Evolutionary conservation across 805 yeast genomes (phyloP).

Genomic region (Monosporozyma yasuniensis): DNA sequence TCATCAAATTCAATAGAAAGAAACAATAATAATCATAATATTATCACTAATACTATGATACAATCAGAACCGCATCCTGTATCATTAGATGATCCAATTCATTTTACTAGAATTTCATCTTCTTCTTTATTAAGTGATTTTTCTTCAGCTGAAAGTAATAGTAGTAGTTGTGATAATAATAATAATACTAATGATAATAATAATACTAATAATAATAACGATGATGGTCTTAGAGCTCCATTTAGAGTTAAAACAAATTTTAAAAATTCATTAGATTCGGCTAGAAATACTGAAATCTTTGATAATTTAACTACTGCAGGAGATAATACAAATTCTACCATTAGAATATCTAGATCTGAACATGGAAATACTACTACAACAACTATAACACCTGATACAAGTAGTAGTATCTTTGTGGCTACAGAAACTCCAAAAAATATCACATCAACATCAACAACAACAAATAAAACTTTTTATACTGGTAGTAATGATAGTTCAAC

Average conservation of each 20-base stretch:
- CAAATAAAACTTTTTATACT: neutral
- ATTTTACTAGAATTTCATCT: slow-evolving; percentile 5
- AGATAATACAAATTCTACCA: slow-evolving; percentile 23
- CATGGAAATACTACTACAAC: slow-evolving; percentile 5
- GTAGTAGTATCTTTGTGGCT: neutral
- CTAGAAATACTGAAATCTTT: neutral
- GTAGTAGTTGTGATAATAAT: neutral
- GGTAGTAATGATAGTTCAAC: neutral
- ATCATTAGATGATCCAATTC: slow-evolving; percentile 2
- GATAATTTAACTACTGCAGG: slow-evolving; percentile 10
- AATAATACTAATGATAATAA: neutral
- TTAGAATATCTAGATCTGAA: slow-evolving; percentile 14
- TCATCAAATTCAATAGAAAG: slow-evolving; percentile 24
- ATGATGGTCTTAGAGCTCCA: neutral
- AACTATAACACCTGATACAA: slow-evolving; percentile 4
- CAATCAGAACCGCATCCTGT: neutral
- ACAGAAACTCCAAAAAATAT: neutral
- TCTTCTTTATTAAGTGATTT: slow-evolving; percentile 5
- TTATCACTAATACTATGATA: too few species aligned
- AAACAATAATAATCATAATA: too few species aligned
- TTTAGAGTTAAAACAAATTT: neutral
- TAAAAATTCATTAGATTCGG: neutral
- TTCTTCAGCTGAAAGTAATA: neutral
- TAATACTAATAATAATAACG: neutral
- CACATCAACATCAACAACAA: too few species aligned